Conservation (phyloP, 2,329 filamentous ascomycete genomes). For the Aspergillus udagawae region DNA sequence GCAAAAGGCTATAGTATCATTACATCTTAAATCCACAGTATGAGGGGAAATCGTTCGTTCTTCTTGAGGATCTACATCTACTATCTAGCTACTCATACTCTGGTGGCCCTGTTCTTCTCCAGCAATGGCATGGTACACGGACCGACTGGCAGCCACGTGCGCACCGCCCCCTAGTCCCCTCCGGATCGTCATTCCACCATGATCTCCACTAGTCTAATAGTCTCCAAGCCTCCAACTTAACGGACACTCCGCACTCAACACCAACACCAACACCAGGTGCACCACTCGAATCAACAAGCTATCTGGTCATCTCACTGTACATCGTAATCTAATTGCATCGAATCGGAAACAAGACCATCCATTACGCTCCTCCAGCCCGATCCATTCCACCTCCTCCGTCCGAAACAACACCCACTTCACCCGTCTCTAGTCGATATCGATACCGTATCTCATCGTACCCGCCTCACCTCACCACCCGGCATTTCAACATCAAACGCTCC, state of each 20-base stretch:
- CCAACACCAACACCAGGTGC: background rate
- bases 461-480: conserved; percentile 4
- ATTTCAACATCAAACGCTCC: background rate
- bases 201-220: background rate
- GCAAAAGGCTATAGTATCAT: background rate
- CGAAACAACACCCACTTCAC: background rate
- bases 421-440: background rate
- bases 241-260: background rate
- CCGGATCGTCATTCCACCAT: conserved; percentile 3
- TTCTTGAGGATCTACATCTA: background rate
- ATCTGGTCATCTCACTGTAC: too few species aligned
- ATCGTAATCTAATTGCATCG: too few species aligned
- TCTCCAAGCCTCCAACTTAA: background rate
- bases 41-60: background rate
- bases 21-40: background rate
- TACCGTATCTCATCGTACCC: background rate
- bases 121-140: background rate
- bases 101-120: background rate
- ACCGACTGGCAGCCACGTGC: conserved; percentile 2
- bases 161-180: conserved; percentile 2
- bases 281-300: too few species aligned
- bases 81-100: background rate
- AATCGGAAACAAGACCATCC: background rate
- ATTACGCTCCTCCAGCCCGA: too few species aligned
- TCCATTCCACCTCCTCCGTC: too few species aligned